A percentile compares a stretch with the other conserved stretches of the same genome.
These are phyloP conservation scores for Bacidia rubella DNA, from an alignment of 495 filamentous ascomycete species.

Conservation along the genomic window DNA sequence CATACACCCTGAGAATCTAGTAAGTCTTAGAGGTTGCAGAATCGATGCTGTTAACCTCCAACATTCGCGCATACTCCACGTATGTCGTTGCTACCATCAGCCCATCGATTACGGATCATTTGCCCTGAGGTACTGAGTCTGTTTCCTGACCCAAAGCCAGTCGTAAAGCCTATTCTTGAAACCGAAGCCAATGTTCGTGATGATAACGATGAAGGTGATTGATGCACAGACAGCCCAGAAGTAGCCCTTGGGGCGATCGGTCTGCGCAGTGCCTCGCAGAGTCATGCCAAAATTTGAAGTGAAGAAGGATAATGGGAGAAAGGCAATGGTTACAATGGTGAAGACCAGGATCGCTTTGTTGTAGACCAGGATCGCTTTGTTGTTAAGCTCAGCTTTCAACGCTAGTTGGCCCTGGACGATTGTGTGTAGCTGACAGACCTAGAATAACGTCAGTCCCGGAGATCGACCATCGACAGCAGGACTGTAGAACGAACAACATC, in stretches of 20 bases:
- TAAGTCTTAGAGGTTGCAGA: too few species aligned
- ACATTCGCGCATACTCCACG: too few species aligned
- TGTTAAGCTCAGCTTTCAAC: conserved; percentile 12
- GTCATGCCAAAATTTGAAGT: conserved; percentile 17
- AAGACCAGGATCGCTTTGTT: conserved; percentile 50
- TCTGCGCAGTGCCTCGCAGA: conserved; percentile 3
- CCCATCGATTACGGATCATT: too few species aligned
- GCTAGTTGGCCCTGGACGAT: conserved; percentile 9
- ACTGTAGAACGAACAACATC: too few species aligned
- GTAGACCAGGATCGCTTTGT: conserved; percentile 44
- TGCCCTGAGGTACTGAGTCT: too few species aligned
- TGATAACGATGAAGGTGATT: conserved; percentile 6
- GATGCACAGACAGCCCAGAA: conserved; percentile 12
- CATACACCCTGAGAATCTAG: too few species aligned
- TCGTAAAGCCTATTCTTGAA: too few species aligned
- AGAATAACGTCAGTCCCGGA: neutral
- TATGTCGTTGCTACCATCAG: too few species aligned
- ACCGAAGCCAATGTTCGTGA: conserved; percentile 6
- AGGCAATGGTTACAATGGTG: conserved; percentile 58
- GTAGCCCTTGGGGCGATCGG: conserved; percentile 3
- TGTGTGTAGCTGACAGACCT: conserved; percentile 6
- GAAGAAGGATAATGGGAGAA: conserved; percentile 56
- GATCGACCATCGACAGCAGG: neutral
- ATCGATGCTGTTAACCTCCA: too few species aligned
- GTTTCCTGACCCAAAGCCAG: too few species aligned